Base-by-base conservation (phyloP, 129 eudicot genomes). In the Logfia minima region DNA sequence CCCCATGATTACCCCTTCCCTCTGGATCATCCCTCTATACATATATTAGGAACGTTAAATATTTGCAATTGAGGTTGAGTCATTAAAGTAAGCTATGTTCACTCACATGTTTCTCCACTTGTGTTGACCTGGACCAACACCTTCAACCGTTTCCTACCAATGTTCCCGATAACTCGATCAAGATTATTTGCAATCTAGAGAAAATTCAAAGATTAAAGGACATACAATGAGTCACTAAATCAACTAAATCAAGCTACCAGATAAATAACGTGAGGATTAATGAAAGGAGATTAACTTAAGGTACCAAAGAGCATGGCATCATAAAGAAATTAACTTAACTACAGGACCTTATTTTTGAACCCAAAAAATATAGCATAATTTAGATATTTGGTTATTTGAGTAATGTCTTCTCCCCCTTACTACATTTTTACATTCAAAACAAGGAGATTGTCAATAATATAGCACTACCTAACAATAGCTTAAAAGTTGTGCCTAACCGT, bases 21-120 rank as follows among this genome's bases (percentile, higher is more conserved):
- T n/a, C n/a, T n/a, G n/a, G n/a, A n/a, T n/a, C n/a, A n/a, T n/a
- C n/a, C n/a, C n/a, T n/a, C n/a, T n/a, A n/a, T n/a, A n/a, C n/a
- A 24, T 62, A 62, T 9, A 8, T 41, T 75, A 45, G 26, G 10
- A 31, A 45, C 4, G 73, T 0, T 43, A 8, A 31, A 45, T 67
- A 53, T 24, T 72, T 29, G 18, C 52, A 52, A 74, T 45, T 39
- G 66, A 63, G 51, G 28, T 19, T 31, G 60, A 79, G 34, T 41
- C 10, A 69, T 13, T 70, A 35, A 62, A 18, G 17, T 14, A 18
- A 18, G 59, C 6, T 55, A 71, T 22, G 77, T 55, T 64, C 39
- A 87, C 97, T 82, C 82, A 91, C 98, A 89, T 84, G 86, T 83
- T 91, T 94, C 98, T 70, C 98, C 97, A 83, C 98, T 94, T 32